Conservation (phyloP, 2,329 filamentous ascomycete species). For the Colletotrichum sansevieriae region DNA sequence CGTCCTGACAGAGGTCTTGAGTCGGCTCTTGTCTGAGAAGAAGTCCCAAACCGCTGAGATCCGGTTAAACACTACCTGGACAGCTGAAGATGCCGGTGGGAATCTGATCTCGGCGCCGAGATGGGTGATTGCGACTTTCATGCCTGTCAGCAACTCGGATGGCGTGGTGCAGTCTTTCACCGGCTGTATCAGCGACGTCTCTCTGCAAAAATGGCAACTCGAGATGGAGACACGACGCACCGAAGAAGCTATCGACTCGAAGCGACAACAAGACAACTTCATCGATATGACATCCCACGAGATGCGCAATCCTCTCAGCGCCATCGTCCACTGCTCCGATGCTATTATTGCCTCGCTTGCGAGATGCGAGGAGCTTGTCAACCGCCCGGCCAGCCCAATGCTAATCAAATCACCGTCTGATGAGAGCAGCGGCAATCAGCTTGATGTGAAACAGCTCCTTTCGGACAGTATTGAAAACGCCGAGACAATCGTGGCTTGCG, state of each 20-base stretch:
- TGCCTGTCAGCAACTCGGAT: slow-evolving; percentile 62
- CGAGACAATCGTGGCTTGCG: slow-evolving; percentile 82
- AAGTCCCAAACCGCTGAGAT: slow-evolving; percentile 62
- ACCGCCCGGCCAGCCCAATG: slow-evolving; percentile 39
- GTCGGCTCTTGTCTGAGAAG: slow-evolving; percentile 55
- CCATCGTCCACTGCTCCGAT: slow-evolving; percentile 81
- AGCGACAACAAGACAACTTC: slow-evolving; percentile 82
- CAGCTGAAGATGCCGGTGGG: slow-evolving; percentile 59
- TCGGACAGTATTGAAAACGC: slow-evolving; percentile 77
- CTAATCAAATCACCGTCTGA: slow-evolving; percentile 12
- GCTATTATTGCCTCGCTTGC: slow-evolving; percentile 70
- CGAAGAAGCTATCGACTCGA: slow-evolving; percentile 70
- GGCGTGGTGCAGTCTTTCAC: slow-evolving; percentile 62
- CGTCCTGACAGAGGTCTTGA: slow-evolving; percentile 55
- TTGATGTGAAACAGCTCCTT: slow-evolving; percentile 59
- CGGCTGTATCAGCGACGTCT: slow-evolving; percentile 64
- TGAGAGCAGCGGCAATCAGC: slow-evolving; percentile 22
- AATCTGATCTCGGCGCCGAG: slow-evolving; percentile 59
- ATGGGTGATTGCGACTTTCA: slow-evolving; percentile 64
- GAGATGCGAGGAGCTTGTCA: slow-evolving; percentile 57
- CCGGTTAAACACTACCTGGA: slow-evolving; percentile 62
- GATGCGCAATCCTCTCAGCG: slow-evolving; percentile 80
- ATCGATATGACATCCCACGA: slow-evolving; percentile 83
- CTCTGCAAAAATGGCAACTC: slow-evolving; percentile 64
- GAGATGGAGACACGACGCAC: slow-evolving; percentile 63